These are phyloP conservation scores for Dictyophora rubrovolvata DNA, from an alignment of 768 basidiomycete genomes.

Conservation along the genomic window DNA sequence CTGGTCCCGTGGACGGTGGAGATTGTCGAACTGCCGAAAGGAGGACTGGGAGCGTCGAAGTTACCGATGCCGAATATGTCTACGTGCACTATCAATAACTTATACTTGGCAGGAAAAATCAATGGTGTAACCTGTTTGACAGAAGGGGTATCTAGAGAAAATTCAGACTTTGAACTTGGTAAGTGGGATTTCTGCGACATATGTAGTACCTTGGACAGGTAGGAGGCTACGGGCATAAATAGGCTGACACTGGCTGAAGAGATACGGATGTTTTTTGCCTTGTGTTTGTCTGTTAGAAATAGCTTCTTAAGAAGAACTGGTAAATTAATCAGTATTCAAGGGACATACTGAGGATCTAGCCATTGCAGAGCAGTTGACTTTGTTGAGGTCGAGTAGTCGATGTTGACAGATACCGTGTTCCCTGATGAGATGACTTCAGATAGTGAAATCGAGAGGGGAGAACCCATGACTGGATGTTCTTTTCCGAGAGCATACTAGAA, in stretches of 20 bases:
- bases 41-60: slow-evolving; percentile 73
- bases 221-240: slow-evolving; percentile 76
- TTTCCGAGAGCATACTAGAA: slow-evolving; percentile 42
- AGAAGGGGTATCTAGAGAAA: slow-evolving; percentile 62
- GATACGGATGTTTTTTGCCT: slow-evolving; percentile 72
- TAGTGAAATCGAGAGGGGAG: slow-evolving; percentile 56
- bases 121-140: slow-evolving; percentile 59
- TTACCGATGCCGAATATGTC: slow-evolving; percentile 79
- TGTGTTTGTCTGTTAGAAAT: slow-evolving; percentile 57
- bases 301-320: not conserved
- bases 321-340: not conserved
- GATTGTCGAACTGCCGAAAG: slow-evolving; percentile 76
- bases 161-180: not conserved
- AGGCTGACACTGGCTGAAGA: slow-evolving; percentile 91
- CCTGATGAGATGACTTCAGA: slow-evolving; percentile 32
- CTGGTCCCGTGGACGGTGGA: slow-evolving; percentile 58
- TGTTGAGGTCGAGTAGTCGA: slow-evolving; percentile 66
- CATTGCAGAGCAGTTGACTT: slow-evolving; percentile 76
- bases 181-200: not conserved
- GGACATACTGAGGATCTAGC: slow-evolving; percentile 64
- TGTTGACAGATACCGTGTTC: slow-evolving; percentile 32
- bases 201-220: slow-evolving; percentile 81
- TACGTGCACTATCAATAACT: slow-evolving; percentile 18
- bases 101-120: not conserved
- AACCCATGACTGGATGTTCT: slow-evolving; percentile 66